Evolutionary conservation across 192 early-diverging fungal genomes (phyloP), one percentile per base, ranked within the genome.

Genomic region (Podila horticola): DNA sequence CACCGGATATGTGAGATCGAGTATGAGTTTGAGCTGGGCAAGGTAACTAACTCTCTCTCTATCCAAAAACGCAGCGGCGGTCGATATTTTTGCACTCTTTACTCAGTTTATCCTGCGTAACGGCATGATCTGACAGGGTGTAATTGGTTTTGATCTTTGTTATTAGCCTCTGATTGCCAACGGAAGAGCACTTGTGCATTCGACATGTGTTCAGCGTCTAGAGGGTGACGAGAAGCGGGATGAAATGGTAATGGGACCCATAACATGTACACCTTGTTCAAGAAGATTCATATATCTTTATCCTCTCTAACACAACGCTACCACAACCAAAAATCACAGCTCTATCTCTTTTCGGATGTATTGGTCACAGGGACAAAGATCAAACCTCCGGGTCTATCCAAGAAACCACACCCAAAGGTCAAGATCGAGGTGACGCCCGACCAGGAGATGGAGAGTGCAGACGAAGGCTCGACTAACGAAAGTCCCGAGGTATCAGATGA

Each of bases 1-100:
- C 76, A 79, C 45, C 70, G 71, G 22, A 79, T 79, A 49, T 79
- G 76, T 52, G 76, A 79, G 45, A 72, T 79, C 19, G 76, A 79
- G 34, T 63, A 79, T 58, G 70, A 51, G 8, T 79, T 79, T 34
- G 66, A 72, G 12, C 64, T 67, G 61, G 76, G 76, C 65, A 79
- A 72, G 76, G 76, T 79, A 72, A 45, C 13, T 45, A 69, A 64
- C 41, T 17, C 41, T 45, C 15, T 45, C 11, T 13, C 11, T 8
- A 45, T 3, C 2, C 6, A 52, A 52, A 52, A 52, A 52, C 2
- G 57, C 57, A 29, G 6, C 11, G 5, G 8, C 58, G n/a, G 4
- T 60, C 19, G 22, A 55, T 9, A 8, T 7, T 8, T 9, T 22
- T 2, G 30, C 31, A 31, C 3, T 45, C 36, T 8, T 36, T 11